Evolutionary conservation across 2,329 filamentous ascomycete genomes (phyloP).

Genomic region (Fusarium longipes): DNA sequence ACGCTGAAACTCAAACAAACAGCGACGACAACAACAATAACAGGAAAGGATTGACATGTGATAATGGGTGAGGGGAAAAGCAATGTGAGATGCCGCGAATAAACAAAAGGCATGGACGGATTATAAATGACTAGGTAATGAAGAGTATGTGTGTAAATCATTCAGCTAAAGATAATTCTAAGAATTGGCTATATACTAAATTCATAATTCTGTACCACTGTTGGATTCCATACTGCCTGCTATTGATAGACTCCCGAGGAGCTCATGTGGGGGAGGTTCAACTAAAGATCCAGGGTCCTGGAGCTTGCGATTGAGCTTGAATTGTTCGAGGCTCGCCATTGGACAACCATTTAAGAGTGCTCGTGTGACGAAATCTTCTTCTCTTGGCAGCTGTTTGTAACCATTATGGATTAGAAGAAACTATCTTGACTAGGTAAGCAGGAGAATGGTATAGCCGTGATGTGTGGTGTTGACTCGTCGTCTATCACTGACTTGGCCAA

Average conservation of each 20-base stretch:
- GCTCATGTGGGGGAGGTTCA: slow-evolving; percentile 32
- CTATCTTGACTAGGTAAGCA: slow-evolving; percentile 4
- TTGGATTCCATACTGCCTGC: no score
- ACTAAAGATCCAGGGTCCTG: slow-evolving; percentile 28
- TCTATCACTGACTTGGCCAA: slow-evolving; percentile 9
- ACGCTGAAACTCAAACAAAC: neutral
- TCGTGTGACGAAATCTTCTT: slow-evolving; percentile 23
- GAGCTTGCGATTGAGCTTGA: slow-evolving; percentile 21
- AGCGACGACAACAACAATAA: no score
- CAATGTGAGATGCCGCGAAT: neutral
- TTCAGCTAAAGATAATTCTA: neutral
- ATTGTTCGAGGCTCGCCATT: neutral
- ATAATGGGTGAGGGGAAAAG: neutral
- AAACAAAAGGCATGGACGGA: neutral
- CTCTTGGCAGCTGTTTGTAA: slow-evolving; percentile 14
- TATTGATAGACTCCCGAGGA: neutral
- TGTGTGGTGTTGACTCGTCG: slow-evolving; percentile 5
- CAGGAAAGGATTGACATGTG: slow-evolving; percentile 24
- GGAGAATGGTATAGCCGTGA: neutral
- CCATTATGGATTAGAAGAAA: neutral
- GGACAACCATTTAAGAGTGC: neutral
- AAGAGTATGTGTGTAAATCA: neutral
- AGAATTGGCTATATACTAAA: neutral
- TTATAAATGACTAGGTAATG: neutral
- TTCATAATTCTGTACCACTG: no score